A percentile compares a stretch with the other conserved stretches of the same genome.
Conservation (phyloP, 495 filamentous ascomycete genomes). For the Astrothelium subdiscretum region DNA sequence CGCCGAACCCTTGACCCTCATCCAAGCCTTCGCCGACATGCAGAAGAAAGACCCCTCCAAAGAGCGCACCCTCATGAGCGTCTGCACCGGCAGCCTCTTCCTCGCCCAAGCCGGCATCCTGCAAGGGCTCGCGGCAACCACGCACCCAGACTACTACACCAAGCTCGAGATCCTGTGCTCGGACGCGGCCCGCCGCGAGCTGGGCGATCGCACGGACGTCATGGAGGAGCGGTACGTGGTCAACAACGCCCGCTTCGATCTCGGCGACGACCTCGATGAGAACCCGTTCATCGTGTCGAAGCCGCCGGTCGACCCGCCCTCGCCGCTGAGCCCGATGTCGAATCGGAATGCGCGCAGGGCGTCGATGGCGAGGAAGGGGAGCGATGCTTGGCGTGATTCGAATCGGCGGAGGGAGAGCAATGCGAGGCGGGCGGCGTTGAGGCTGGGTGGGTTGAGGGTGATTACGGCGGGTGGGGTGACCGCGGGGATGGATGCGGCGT, state of each 20-base stretch:
- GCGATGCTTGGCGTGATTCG: slow-evolving; percentile 55
- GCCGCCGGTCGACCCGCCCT: slow-evolving; percentile 10
- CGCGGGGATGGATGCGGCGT: slow-evolving; percentile 63
- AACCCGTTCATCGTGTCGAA: slow-evolving; percentile 54
- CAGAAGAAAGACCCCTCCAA: slow-evolving; percentile 54
- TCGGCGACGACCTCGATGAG: slow-evolving; percentile 58
- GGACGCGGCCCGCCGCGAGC: slow-evolving; percentile 35
- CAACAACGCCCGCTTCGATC: slow-evolving; percentile 66
- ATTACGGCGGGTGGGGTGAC: slow-evolving; percentile 67
- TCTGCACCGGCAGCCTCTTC: slow-evolving; percentile 66
- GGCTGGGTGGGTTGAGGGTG: slow-evolving; percentile 57
- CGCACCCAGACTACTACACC: slow-evolving; percentile 32
- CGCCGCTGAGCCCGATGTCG: slow-evolving; percentile 42
- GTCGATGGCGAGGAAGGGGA: slow-evolving; percentile 58
- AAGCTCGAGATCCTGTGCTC: slow-evolving; percentile 53
- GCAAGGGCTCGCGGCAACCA: slow-evolving; percentile 52
- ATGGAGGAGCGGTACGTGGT: slow-evolving; percentile 70
- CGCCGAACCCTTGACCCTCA: slow-evolving; percentile 48
- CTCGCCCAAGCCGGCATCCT: slow-evolving; percentile 62
- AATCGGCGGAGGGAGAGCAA: slow-evolving; percentile 56
- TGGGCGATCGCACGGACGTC: slow-evolving; percentile 57
- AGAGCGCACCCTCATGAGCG: slow-evolving; percentile 61
- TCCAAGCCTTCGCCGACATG: slow-evolving; percentile 54
- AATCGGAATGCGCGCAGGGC: slow-evolving; percentile 40
- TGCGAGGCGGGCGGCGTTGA: slow-evolving; percentile 51